Conservation (phyloP, 192 early-diverging fungal genomes). For the Coemansia sp. region DNA sequence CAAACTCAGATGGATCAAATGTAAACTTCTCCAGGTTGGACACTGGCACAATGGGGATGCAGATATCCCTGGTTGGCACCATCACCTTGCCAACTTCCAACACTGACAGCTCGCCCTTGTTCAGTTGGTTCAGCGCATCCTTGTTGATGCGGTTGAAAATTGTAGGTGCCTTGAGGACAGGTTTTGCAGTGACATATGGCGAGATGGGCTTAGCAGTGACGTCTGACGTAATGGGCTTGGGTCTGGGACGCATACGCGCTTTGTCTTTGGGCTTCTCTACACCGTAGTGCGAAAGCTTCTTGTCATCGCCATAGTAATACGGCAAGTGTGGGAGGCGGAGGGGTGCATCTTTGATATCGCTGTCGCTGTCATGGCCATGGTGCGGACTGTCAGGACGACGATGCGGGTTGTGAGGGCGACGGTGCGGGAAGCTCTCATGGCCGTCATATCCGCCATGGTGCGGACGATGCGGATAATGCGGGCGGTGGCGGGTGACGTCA, state of each 20-base stretch:
- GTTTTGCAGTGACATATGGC: not conserved
- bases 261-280: not conserved
- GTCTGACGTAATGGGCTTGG: conserved; percentile 11
- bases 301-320: not conserved
- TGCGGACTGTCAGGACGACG: not conserved
- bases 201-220: not conserved
- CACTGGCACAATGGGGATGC: conserved; percentile 40
- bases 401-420: conserved; percentile 1
- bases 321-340: no score
- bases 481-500: not conserved
- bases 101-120: conserved; percentile 28
- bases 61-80: conserved; percentile 19
- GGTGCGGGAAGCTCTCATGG: conserved; percentile 12
- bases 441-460: not conserved
- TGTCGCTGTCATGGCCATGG: not conserved
- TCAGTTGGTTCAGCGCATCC: conserved; percentile 23
- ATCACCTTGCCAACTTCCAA: conserved; percentile 18
- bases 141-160: conserved; percentile 24
- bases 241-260: conserved; percentile 10
- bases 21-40: conserved; percentile 25
- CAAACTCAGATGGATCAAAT: conserved; percentile 33
- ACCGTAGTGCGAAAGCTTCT: not conserved
- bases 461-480: conserved; percentile 4
- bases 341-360: not conserved
- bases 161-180: not conserved